Evolutionary conservation across 2,329 filamentous ascomycete genomes (phyloP).

Genomic region (Metarhizium humberi): DNA sequence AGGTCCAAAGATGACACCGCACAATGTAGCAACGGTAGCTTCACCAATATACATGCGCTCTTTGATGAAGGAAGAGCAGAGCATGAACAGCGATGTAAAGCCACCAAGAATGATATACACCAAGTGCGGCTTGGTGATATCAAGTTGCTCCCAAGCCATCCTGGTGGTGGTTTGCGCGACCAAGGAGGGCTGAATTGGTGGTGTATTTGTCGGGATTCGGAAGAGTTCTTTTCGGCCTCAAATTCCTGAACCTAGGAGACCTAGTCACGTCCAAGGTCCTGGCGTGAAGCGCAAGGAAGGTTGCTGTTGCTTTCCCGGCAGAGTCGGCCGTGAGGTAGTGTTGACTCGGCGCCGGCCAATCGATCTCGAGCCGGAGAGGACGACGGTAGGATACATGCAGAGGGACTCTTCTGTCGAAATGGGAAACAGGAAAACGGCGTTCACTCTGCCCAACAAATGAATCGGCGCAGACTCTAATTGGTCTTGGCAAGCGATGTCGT

Average conservation of each 20-base stretch:
- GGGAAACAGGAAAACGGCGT: neutral
- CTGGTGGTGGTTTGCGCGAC: conserved; percentile 4
- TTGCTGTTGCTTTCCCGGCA: conserved; percentile 1
- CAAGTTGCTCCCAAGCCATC: conserved; percentile 74
- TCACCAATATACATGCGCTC: conserved; percentile 98
- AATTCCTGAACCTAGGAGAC: neutral
- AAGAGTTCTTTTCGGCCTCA: neutral
- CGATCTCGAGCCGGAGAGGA: conserved; percentile 6
- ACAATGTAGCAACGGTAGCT: conserved; percentile 85
- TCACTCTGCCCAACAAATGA: neutral
- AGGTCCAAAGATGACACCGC: conserved; percentile 82
- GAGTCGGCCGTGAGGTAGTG: neutral
- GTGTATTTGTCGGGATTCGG: neutral
- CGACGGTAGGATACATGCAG: conserved; percentile 9
- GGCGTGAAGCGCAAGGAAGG: neutral
- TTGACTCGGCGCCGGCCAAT: conserved; percentile 7
- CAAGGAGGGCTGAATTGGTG: neutral
- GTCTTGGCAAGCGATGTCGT: neutral
- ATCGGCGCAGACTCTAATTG: neutral
- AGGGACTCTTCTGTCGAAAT: neutral
- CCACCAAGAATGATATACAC: conserved; percentile 97
- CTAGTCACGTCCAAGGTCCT: conserved; percentile 3
- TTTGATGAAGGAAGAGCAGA: conserved; percentile 96
- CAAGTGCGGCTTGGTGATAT: conserved; percentile 90
- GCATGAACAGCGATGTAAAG: conserved; percentile 97